These are phyloP conservation scores for Aspergillus diversus DNA, from an alignment of 495 filamentous ascomycete species.

Conservation along the genomic window DNA sequence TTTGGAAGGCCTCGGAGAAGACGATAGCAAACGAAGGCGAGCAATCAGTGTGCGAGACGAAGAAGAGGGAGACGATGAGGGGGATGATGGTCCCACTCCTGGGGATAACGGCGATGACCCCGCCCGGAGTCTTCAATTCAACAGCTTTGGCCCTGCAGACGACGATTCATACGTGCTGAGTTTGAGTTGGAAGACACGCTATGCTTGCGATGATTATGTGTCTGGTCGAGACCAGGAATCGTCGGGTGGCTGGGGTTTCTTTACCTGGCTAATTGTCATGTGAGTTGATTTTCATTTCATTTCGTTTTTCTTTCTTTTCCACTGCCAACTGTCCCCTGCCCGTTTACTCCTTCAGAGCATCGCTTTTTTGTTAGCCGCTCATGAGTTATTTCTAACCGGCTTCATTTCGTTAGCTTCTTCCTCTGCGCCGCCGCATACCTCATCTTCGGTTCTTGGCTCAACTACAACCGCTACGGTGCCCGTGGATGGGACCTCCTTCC, in stretches of 20 bases:
- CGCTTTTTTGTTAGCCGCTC: no score
- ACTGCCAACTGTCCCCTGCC: neutral
- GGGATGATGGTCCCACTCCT: conserved; percentile 28
- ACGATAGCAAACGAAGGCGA: conserved; percentile 17
- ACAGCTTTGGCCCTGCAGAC: conserved; percentile 63
- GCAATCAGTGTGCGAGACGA: conserved; percentile 21
- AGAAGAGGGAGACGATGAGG: conserved; percentile 27
- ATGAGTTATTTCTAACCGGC: neutral
- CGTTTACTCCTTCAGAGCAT: neutral
- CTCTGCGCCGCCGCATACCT: conserved; percentile 85
- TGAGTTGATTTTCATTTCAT: conserved; percentile 49
- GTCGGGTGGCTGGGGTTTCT: conserved; percentile 78
- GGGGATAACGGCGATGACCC: conserved; percentile 37
- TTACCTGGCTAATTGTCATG: conserved; percentile 97
- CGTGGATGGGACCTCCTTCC: conserved; percentile 95
- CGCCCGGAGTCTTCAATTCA: conserved; percentile 67
- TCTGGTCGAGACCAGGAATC: conserved; percentile 46
- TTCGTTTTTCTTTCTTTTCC: neutral
- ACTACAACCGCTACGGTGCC: conserved; percentile 95
- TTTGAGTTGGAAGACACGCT: conserved; percentile 83
- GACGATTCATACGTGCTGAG: conserved; percentile 59
- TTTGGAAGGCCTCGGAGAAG: conserved; percentile 62
- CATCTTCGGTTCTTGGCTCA: conserved; percentile 98
- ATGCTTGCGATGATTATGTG: conserved; percentile 70
- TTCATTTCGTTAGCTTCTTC: conserved; percentile 62